Percentiles rank a stretch among this genome's conserved stretches.
phyloP scores from a whole-genome alignment of 208 protist species.

The Wallacemonas rigidus region DNA sequence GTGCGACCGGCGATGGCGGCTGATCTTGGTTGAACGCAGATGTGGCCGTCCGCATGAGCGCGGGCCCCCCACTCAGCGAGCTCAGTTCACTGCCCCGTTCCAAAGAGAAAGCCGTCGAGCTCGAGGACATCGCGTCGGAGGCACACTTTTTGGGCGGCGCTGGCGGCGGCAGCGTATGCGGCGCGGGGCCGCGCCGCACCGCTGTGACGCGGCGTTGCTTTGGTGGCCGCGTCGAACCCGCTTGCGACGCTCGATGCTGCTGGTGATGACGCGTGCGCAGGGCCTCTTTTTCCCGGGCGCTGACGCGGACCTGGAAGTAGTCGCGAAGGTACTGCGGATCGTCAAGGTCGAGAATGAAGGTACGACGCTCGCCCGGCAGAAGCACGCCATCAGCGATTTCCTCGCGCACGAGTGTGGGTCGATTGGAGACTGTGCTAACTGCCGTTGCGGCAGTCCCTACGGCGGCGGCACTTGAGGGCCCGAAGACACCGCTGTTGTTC shows the following conservation, averaged over 20 bases:
- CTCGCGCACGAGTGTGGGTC: constrained; percentile 29
- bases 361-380: constrained; percentile 42
- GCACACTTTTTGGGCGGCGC: background rate
- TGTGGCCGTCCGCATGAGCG: background rate
- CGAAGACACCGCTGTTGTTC: constrained; percentile 6
- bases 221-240: too few relatives aligned
- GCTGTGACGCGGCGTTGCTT: background rate
- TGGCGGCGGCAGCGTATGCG: too few relatives aligned
- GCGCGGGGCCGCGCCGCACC: background rate
- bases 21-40: background rate
- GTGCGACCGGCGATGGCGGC: background rate
- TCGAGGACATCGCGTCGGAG: too few relatives aligned
- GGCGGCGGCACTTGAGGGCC: background rate
- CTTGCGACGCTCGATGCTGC: background rate
- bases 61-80: background rate
- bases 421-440: background rate
- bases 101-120: too few relatives aligned
- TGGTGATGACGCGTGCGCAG: background rate
- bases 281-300: background rate
- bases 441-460: background rate
- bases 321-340: constrained; percentile 23
- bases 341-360: constrained; percentile 32
- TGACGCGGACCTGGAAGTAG: constrained; percentile 14
- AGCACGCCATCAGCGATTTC: constrained; percentile 52
- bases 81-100: background rate